These are phyloP conservation scores for Knoxdaviesia capensis DNA, from an alignment of 2,329 filamentous ascomycete genomes.

Conservation along the genomic window DNA sequence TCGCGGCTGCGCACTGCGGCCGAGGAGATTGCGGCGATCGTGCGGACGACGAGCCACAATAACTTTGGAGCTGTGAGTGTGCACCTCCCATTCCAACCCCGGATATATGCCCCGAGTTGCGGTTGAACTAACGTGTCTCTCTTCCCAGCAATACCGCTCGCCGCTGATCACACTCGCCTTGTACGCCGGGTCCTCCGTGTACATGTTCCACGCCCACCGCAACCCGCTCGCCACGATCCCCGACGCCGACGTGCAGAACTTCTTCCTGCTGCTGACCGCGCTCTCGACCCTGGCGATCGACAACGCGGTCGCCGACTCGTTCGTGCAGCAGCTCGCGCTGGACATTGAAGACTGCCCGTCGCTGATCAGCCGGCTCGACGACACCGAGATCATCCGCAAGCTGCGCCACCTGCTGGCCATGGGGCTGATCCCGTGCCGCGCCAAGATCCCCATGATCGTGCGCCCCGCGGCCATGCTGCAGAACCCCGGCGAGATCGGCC, in stretches of 20 bases:
- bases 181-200: slow-evolving; percentile 70
- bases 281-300: slow-evolving; percentile 58
- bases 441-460: too few species aligned
- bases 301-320: slow-evolving; percentile 61
- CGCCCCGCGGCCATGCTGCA: too few species aligned
- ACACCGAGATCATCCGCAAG: too few species aligned
- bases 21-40: slow-evolving; percentile 65
- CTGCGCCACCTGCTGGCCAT: too few species aligned
- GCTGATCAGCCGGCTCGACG: too few species aligned
- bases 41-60: slow-evolving; percentile 57
- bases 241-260: slow-evolving; percentile 21
- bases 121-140: too few species aligned
- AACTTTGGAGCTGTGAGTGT: slow-evolving; percentile 27
- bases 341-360: too few species aligned
- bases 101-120: slow-evolving; percentile 15
- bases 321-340: slow-evolving; percentile 51
- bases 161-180: slow-evolving; percentile 66
- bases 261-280: slow-evolving; percentile 59
- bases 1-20: slow-evolving; percentile 60
- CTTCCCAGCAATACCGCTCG: not conserved
- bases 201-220: slow-evolving; percentile 57
- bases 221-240: slow-evolving; percentile 38
- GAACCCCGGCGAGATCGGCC: too few species aligned
- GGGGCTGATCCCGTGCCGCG: too few species aligned
- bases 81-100: not conserved